Percentiles rank a stretch among this genome's conserved stretches.
Evolutionary conservation across 139 green algal genomes (phyloP).

Genomic region (Nannochloris sp.): DNA sequence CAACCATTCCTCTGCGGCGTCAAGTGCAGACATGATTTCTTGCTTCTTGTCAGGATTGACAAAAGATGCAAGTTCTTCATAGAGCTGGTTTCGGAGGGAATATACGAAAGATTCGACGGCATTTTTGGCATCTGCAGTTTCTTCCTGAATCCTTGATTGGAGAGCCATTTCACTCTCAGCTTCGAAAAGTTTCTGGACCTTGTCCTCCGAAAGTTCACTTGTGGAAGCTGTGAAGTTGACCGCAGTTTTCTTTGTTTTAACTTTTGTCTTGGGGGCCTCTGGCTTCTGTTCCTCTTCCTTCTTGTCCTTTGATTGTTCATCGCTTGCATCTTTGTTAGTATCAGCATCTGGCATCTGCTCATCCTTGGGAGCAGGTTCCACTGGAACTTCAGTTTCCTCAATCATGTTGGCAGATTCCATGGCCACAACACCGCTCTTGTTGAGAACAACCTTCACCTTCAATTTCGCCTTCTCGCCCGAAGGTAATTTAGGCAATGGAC

Average conservation of each 20-base stretch:
- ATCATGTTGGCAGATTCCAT: constrained; percentile 70
- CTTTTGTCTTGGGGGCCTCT: constrained; percentile 30
- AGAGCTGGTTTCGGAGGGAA: constrained; percentile 70
- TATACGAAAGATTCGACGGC: constrained; percentile 93
- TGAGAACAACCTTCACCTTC: constrained; percentile 74
- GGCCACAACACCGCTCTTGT: constrained; percentile 78
- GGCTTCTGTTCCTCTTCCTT: constrained; percentile 1
- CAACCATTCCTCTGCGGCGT: constrained; percentile 84
- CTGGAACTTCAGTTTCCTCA: constrained; percentile 76
- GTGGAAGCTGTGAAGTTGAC: constrained; percentile 25
- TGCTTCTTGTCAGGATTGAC: constrained; percentile 54
- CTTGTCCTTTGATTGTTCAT: constrained; percentile 10
- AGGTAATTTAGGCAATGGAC: constrained; percentile 25
- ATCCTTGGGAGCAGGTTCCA: constrained; percentile 20
- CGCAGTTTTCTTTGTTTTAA: constrained; percentile 33
- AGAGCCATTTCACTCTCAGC: constrained; percentile 60
- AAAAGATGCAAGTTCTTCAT: constrained; percentile 48
- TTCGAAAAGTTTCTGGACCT: constrained; percentile 41
- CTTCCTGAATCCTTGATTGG: constrained; percentile 78
- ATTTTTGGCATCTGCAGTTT: constrained; percentile 96
- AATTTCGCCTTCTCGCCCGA: constrained; percentile 69
- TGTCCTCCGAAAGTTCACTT: constrained; percentile 27
- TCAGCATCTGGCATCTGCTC: constrained; percentile 13
- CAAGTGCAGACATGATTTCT: constrained; percentile 51
- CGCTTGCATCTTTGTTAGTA: constrained; percentile 18